Evolutionary conservation across 225 moss, liverwort and hornwort genomes (phyloP), one percentile per base, ranked within the genome.

Genomic region (Pseudoscleropodium purum): DNA sequence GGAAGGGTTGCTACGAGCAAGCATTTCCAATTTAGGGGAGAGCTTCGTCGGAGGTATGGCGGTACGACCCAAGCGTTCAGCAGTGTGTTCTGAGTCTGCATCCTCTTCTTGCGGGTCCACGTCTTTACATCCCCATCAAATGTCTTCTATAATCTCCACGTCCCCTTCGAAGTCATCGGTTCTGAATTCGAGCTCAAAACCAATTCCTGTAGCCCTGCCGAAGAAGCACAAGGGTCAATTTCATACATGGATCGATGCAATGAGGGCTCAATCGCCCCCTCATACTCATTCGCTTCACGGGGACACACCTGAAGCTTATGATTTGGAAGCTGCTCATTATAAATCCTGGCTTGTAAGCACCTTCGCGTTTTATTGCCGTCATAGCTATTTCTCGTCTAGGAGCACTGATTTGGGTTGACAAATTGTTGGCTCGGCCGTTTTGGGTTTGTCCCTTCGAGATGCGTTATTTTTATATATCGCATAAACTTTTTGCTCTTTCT

Each of bases 251-350:
- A 93, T 99, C 75, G 96, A 97, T 87, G 97, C 90, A 25, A 99
- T 99, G 99, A 95, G 95, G 85, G 96, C 97, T 64, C 97, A 96
- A 81, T 99, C 99, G 68, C 99, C 99, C 87, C 95, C 99, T 67
- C 97, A 91, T 57, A 91, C 92, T 57, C 94, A 94, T 88, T 89
- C 86, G 54, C 90, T 89, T 61, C 90, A 74, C 59, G 90, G 92
- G 5, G 93, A 93, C 37, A 93, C 92, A 37, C 87, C 90, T 24
- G 94, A 93, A 84, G 69, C 91, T 56, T 56, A 49, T 60, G 95
- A 90, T 89, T 65, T 88, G 88, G 82, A 92, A 92, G 93, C 87
- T 87, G 90, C 91, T 57, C 62, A 67, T 84, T 93, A 89, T 73
- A 95, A 84, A 90, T 86, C 60, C 36, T 95, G 91, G 96, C 92